Evolutionary conservation across 805 yeast genomes (phyloP).

Genomic region (Metschnikowia corniflorae): DNA sequence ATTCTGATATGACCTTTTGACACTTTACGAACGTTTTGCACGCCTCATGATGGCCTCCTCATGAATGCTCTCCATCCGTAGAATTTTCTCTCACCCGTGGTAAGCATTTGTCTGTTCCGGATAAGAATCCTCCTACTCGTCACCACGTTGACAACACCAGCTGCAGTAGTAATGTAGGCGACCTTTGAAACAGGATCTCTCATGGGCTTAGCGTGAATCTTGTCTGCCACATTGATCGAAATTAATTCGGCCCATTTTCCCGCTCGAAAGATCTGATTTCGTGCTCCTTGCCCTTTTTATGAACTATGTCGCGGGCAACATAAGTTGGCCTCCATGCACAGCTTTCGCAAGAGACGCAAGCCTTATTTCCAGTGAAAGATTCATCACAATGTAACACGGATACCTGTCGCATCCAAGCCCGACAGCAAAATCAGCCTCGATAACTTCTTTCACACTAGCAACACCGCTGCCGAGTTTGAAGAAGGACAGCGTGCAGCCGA

Average conservation of each 20-base stretch:
- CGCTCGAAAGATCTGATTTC: constrained; percentile 16
- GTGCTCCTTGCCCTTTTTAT: constrained; percentile 15
- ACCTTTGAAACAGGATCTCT: constrained; percentile 23
- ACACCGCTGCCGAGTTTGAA: constrained; percentile 20
- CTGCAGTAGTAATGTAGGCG: constrained; percentile 22
- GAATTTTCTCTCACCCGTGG: constrained; percentile 12
- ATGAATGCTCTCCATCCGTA: constrained; percentile 11
- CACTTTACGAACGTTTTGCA: constrained; percentile 10
- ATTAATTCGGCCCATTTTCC: constrained; percentile 16
- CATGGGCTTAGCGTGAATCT: constrained; percentile 21
- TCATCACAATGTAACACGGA: constrained; percentile 21
- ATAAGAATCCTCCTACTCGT: constrained; percentile 10
- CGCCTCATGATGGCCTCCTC: constrained; percentile 12
- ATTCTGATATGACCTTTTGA: too few relatives aligned
- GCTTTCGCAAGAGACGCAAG: constrained; percentile 21
- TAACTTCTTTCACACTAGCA: constrained; percentile 17
- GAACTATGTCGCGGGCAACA: constrained; percentile 12
- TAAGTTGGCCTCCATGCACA: constrained; percentile 18
- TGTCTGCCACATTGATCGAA: constrained; percentile 17
- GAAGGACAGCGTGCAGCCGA: constrained; percentile 20
- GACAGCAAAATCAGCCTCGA: constrained; percentile 14
- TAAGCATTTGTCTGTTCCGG: constrained; percentile 8
- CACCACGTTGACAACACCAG: constrained; percentile 17
- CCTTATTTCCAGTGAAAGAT: constrained; percentile 21
- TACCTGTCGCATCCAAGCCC: constrained; percentile 22